Conservation (phyloP, 2,329 filamentous ascomycete species). For the Chalaropsis ovoidea region DNA sequence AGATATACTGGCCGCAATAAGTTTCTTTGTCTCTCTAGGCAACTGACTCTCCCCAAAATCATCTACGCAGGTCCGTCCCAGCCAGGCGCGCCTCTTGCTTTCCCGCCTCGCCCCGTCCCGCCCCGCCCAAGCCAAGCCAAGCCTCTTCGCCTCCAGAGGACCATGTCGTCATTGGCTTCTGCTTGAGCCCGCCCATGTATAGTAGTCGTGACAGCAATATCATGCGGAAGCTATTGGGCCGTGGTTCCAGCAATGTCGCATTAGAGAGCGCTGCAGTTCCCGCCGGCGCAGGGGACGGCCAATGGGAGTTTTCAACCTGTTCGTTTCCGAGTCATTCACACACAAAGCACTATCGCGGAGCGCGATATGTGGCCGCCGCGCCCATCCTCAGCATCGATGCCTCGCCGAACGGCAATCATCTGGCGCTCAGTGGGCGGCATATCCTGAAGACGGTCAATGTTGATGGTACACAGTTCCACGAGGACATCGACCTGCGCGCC, state of each 20-base stretch:
- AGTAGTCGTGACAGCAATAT: slow-evolving; percentile 38
- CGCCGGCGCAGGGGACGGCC: slow-evolving; percentile 30
- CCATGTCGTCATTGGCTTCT: slow-evolving; percentile 11
- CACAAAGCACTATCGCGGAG: slow-evolving; percentile 47
- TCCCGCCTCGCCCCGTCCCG: background rate
- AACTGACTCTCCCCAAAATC: background rate
- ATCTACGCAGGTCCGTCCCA: background rate
- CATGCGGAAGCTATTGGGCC: slow-evolving; percentile 52
- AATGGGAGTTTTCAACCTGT: slow-evolving; percentile 10
- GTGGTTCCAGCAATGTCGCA: slow-evolving; percentile 40
- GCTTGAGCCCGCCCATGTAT: slow-evolving; percentile 20
- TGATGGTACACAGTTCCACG: slow-evolving; percentile 44
- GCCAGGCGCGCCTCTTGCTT: background rate
- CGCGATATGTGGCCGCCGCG: slow-evolving; percentile 41
- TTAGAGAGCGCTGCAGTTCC: slow-evolving; percentile 35
- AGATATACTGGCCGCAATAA: background rate
- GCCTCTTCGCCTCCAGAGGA: background rate
- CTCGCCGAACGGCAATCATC: slow-evolving; percentile 46
- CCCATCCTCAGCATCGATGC: slow-evolving; percentile 50
- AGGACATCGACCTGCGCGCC: slow-evolving; percentile 49
- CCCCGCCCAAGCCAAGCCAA: background rate
- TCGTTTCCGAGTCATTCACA: slow-evolving; percentile 32
- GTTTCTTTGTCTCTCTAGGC: background rate
- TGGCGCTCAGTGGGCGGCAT: slow-evolving; percentile 49
- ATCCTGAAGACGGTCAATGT: slow-evolving; percentile 51